These are phyloP conservation scores for Rhizopogon vulgaris DNA, from an alignment of 768 basidiomycete genomes.

Conservation along the genomic window DNA sequence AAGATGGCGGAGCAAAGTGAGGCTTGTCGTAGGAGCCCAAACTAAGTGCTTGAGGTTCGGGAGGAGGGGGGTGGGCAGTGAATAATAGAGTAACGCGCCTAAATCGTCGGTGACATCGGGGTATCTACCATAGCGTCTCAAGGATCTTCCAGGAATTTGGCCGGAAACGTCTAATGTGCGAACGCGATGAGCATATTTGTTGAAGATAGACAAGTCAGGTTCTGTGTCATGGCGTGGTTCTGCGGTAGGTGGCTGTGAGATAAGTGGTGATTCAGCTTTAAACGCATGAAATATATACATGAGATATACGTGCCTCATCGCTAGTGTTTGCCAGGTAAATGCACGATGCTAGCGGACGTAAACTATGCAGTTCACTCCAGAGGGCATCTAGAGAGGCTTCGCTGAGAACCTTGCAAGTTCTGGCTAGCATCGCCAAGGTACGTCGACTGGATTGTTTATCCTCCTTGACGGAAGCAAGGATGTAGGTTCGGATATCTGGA, in stretches of 20 bases:
- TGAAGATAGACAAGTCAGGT: not conserved
- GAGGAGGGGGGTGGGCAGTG: not conserved
- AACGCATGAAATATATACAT: not conserved
- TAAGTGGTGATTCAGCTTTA: not conserved
- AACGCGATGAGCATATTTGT: not conserved
- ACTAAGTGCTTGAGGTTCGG: not conserved
- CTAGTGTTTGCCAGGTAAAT: not conserved
- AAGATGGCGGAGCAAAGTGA: not conserved
- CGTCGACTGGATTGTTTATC: not conserved
- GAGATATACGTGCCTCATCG: not conserved
- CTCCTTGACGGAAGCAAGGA: not conserved
- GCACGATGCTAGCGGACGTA: not conserved
- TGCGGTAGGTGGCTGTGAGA: not conserved
- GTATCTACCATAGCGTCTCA: not conserved
- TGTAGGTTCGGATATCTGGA: not conserved
- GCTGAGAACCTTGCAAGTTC: not conserved
- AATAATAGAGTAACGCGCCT: not conserved
- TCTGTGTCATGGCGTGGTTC: not conserved
- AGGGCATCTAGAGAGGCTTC: not conserved
- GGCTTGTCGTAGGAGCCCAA: not conserved
- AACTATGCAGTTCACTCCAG: not conserved
- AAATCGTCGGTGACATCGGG: not conserved
- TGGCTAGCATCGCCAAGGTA: not conserved
- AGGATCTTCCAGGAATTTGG: not conserved
- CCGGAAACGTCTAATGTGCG: not conserved